Conservation (phyloP, 2,329 filamentous ascomycete genomes). For the Trichoderma atrobrunneum region DNA sequence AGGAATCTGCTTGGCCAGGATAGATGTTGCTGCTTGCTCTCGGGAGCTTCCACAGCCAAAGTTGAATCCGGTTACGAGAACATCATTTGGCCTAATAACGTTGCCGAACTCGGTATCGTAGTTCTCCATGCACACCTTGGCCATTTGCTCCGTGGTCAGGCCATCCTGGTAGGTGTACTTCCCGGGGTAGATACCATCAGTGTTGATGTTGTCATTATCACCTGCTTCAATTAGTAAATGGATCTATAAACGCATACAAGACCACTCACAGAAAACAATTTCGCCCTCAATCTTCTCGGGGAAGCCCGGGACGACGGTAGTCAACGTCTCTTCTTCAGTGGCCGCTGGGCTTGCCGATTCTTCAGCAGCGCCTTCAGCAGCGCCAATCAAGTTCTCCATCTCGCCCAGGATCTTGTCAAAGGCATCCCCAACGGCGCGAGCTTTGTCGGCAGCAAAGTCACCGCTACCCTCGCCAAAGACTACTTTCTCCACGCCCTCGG, state of each 20-base stretch:
- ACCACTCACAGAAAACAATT: constrained; percentile 64
- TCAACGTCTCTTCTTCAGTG: constrained; percentile 23
- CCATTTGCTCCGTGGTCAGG: constrained; percentile 75
- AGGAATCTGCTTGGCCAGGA: constrained; percentile 75
- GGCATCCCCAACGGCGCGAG: constrained; percentile 65
- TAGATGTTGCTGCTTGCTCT: constrained; percentile 82
- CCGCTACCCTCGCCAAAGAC: constrained; percentile 71
- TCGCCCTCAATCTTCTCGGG: constrained; percentile 79
- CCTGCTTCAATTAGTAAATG: not conserved
- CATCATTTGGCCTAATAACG: constrained; percentile 67
- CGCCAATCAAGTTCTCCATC: constrained; percentile 29
- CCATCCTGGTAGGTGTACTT: constrained; percentile 92
- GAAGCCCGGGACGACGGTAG: constrained; percentile 75
- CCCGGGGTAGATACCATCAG: constrained; percentile 87
- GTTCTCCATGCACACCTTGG: constrained; percentile 88
- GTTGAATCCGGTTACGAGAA: constrained; percentile 83
- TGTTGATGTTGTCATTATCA: constrained; percentile 69
- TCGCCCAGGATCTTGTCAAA: constrained; percentile 69
- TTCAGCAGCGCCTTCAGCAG: constrained; percentile 16
- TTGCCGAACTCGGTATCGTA: constrained; percentile 72
- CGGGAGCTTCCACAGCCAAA: constrained; percentile 80
- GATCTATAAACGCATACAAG: not conserved
- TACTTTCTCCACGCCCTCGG: constrained; percentile 64
- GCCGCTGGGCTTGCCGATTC: not conserved
- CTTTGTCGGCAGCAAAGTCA: constrained; percentile 59